Base-by-base conservation (phyloP, 345 rosid species). In the Sonneratia alba region DNA sequence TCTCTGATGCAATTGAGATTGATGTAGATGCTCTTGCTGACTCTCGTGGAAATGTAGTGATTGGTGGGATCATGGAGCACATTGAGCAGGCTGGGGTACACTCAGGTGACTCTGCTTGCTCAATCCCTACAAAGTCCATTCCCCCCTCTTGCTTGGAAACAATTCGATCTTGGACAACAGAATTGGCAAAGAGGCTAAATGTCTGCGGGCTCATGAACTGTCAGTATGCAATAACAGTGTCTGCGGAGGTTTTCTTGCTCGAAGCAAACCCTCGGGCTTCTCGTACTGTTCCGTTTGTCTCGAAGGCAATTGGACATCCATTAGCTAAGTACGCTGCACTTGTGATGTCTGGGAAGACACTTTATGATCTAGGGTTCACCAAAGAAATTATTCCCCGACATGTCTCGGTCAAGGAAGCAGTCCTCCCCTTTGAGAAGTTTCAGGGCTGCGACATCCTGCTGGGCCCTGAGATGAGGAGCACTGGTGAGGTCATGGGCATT, bases 201-300 rank as follows among this genome's bases (percentile, higher is more conserved):
- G 98, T 92, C 6, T 90, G 96, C 75, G 99, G 99, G 68, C 94
- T 95, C 75, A 95, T 95, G 98, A 95, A 89, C 73, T 95, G 97
- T 79, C 97, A 90, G 73, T 92, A 89, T 22, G 98, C 99, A 3
- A 92, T 95, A 72, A 84, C 98, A 64, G 73, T 87, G 36, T 82
- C 91, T 37, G 89, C 89, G 42, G 90, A 90, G 70, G 99, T 92
- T 73, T 95, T 84, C 84, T 83, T 94, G 81, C 97, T 95, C 1
- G 99, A 95, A 83, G 99, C 97, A 22, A 95, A 95, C 81, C 98
- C 99, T 38, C 91, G 97, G 69, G 98, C 99, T 77, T 95, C 98
- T 38, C 94, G 97, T 27, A 92, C 98, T 11, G 94, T 95, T 61
- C 98, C 99, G 49, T 95, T 95, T 78, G 98, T 95, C 76, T 92